Percentiles rank a stretch among this genome's conserved stretches.
Evolutionary conservation across 2,329 filamentous ascomycete species (phyloP).

Genomic region (Zymoseptoria crescenta): DNA sequence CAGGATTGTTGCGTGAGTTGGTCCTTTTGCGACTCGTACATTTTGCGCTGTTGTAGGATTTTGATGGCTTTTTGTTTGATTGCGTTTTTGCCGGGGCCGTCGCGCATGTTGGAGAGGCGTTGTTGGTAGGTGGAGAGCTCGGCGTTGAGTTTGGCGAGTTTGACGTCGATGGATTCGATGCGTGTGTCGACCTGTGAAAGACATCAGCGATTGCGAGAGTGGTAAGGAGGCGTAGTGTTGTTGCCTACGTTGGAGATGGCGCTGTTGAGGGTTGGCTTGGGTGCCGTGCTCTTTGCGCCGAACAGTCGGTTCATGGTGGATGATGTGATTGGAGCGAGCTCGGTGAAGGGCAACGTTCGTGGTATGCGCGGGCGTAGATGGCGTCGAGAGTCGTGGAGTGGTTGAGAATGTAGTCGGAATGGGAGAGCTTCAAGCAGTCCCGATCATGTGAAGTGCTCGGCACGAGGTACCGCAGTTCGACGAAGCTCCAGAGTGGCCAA

Average conservation of each 20-base stretch:
- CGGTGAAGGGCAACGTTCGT: background rate
- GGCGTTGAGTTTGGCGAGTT: slow-evolving; percentile 83
- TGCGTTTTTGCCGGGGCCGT: slow-evolving; percentile 85
- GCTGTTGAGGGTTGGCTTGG: slow-evolving; percentile 78
- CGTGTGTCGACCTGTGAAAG: slow-evolving; percentile 61
- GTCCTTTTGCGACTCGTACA: slow-evolving; percentile 89
- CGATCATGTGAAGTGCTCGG: background rate
- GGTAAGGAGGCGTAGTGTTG: background rate
- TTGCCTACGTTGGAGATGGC: slow-evolving; percentile 67
- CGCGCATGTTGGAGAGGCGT: slow-evolving; percentile 85
- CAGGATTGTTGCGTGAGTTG: slow-evolving; percentile 90
- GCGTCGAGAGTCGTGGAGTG: background rate
- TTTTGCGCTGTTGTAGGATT: slow-evolving; percentile 83
- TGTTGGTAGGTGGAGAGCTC: slow-evolving; percentile 83
- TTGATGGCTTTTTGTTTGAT: slow-evolving; percentile 93
- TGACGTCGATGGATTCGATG: slow-evolving; percentile 83
- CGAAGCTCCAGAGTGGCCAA: background rate
- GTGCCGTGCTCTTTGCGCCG: slow-evolving; percentile 74
- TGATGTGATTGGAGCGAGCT: background rate
- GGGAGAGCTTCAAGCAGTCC: background rate
- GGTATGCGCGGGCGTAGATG: background rate
- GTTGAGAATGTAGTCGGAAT: background rate
- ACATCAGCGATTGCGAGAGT: slow-evolving; percentile 25
- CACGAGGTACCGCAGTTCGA: background rate
- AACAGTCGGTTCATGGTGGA: slow-evolving; percentile 87